A percentile compares a stretch with the other conserved stretches of the same genome.
phyloP scores from a whole-genome alignment of 768 basidiomycete species.

The Austroboletus festivus region DNA sequence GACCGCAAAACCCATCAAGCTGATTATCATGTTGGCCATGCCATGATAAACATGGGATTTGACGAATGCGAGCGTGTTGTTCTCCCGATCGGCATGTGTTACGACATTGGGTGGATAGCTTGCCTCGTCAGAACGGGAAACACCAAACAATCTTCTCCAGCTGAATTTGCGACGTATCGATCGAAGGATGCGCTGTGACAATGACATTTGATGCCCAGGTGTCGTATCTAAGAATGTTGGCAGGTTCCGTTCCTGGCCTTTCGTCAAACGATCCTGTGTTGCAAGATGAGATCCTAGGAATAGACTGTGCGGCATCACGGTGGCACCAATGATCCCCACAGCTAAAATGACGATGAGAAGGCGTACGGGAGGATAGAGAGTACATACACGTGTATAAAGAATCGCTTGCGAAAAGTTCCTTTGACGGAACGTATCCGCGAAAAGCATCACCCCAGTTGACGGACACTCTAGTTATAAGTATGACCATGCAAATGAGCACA shows the following conservation, averaged over 20 bases:
- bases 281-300: conserved; percentile 86
- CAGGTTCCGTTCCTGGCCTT: conserved; percentile 20
- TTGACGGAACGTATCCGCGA: conserved; percentile 72
- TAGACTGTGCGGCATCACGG: conserved; percentile 92
- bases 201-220: conserved; percentile 13
- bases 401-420: conserved; percentile 50
- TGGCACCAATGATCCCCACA: conserved; percentile 76
- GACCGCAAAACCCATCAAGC: conserved; percentile 80
- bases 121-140: conserved; percentile 21
- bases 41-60: conserved; percentile 63
- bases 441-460: conserved; percentile 76
- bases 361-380: conserved; percentile 7
- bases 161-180: conserved; percentile 7
- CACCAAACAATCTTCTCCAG: conserved; percentile 21
- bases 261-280: conserved; percentile 69
- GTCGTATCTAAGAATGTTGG: conserved; percentile 6
- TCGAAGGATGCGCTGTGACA: conserved; percentile 18
- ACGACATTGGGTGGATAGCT: conserved; percentile 30
- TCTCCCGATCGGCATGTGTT: conserved; percentile 53
- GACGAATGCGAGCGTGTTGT: conserved; percentile 55
- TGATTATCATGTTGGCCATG: conserved; percentile 60
- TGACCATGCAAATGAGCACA: conserved; percentile 74
- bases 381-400: conserved; percentile 64
- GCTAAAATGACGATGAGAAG: conserved; percentile 36
- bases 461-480: conserved; percentile 69